Evolutionary conservation across 2,329 filamentous ascomycete species (phyloP), one percentile per base, ranked within the genome.

Genomic region (Lasiodiplodia citricola): DNA sequence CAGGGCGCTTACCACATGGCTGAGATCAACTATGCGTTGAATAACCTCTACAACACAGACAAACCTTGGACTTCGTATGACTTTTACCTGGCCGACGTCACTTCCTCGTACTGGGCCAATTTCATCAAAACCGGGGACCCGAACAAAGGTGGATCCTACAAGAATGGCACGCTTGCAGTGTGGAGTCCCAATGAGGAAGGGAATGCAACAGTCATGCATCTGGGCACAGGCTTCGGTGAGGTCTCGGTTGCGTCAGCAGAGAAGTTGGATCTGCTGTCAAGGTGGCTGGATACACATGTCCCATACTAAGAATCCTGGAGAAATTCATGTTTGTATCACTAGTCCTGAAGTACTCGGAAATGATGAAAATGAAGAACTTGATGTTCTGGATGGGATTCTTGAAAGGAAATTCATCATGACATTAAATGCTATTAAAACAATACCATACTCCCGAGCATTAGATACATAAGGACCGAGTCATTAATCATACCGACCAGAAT

Each of bases 21-120:
- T 2, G 80, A 82, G 73, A 79, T 82, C 68, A 78, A 76, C 69
- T 81, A 82, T 63, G 76, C 74, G 2, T 71, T 80, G 28, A 80
- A 80, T 66, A 75, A 75, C 18, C 72, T 81, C 13, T 81, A 80
- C 67, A 55, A 16, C 4, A 71, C 54, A 10, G 80, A 76, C 31
- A 72, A 74, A 5, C 70, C 69, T 6, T 78, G 71, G 68, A 72
- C 75, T 37, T 72, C 74, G 2, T 74, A 76, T 25, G 78, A 80
- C 68, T 79, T 73, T 55, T 70, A 73, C 63, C 74, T 79, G 52
- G 73, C 73, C 41, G 71, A 75, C 18, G 70, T 73, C 25, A 77
- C 80, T 72, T 74, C 73, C 4, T 72, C 73, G 2, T 80, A 80
- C 71, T 79, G 77, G 77, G 77, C 73, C 8, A 80, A 80, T 58